Evolutionary conservation across 352 stramenopile species (phyloP).

Genomic region (Phytophthora cryptogea): DNA sequence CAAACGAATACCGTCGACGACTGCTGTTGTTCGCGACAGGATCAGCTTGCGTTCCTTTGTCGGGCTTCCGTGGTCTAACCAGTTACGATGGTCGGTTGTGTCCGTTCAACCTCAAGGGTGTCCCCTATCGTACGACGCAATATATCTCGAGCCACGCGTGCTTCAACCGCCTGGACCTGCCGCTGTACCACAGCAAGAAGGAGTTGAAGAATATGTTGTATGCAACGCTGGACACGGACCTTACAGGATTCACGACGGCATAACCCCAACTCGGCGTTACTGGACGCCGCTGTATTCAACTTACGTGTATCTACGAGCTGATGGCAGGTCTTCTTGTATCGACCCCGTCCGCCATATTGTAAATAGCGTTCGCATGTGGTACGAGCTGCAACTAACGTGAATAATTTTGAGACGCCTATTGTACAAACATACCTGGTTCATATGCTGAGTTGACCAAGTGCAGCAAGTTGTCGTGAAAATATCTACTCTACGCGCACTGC

Average conservation of each 20-base stretch:
- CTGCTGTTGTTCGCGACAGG: conserved; percentile 86
- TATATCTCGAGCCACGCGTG: conserved; percentile 81
- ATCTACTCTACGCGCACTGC: no score
- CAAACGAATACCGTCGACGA: conserved; percentile 71
- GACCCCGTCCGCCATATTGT: background rate
- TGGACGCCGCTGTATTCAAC: conserved; percentile 3
- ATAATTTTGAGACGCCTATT: background rate
- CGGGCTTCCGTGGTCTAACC: conserved; percentile 71
- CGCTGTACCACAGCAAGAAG: conserved; percentile 91
- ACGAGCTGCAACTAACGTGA: conserved; percentile 6
- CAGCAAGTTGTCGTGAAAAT: no score
- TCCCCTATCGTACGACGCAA: conserved; percentile 48
- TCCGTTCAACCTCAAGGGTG: conserved; percentile 73
- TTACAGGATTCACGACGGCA: conserved; percentile 71
- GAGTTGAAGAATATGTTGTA: conserved; percentile 76
- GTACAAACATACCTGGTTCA: no score
- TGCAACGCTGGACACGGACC: conserved; percentile 62
- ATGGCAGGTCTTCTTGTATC: background rate
- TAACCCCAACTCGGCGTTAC: conserved; percentile 23
- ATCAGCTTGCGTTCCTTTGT: conserved; percentile 74
- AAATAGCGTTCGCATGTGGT: background rate
- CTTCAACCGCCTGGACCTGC: conserved; percentile 94
- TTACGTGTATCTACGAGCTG: conserved; percentile 14
- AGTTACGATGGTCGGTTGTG: conserved; percentile 83
- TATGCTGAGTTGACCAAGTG: no score